phyloP scores from a whole-genome alignment of 129 eudicot genomes.

The Scalesia atractyloides region DNA sequence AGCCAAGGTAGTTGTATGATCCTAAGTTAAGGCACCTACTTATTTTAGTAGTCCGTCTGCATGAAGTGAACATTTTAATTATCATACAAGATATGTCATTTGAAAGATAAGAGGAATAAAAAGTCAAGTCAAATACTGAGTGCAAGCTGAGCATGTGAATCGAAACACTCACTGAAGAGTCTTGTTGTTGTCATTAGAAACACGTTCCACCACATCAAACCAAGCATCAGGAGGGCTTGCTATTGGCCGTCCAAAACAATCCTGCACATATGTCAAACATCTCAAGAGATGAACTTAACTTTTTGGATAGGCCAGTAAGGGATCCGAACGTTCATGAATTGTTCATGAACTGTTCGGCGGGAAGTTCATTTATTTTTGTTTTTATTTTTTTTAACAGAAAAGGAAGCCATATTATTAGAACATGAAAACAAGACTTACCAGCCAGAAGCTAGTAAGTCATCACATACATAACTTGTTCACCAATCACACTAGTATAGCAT shows the following conservation, averaged over 20 bases:
- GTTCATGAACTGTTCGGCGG: no score
- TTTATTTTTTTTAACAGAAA: no score
- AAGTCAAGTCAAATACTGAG: background rate
- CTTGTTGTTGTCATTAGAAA: slow-evolving; percentile 88
- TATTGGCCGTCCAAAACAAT: slow-evolving; percentile 96
- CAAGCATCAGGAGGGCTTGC: slow-evolving; percentile 99
- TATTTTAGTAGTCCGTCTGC: slow-evolving; percentile 70
- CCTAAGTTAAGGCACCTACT: slow-evolving; percentile 88
- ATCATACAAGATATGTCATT: background rate
- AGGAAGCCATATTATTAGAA: no score
- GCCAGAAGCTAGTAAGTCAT: no score
- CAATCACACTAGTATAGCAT: no score
- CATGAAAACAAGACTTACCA: no score
- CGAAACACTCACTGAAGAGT: slow-evolving; percentile 69
- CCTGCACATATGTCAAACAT: slow-evolving; percentile 48
- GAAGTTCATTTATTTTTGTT: no score
- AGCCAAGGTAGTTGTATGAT: slow-evolving; percentile 94
- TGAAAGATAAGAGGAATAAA: background rate
- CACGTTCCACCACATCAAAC: slow-evolving; percentile 98
- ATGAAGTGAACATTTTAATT: slow-evolving; percentile 20
- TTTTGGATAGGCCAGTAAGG: background rate
- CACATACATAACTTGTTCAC: no score
- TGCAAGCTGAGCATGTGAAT: slow-evolving; percentile 14
- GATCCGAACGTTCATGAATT: no score
- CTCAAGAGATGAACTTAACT: background rate